A percentile compares a stretch with the other conserved stretches of the same genome.
Conservation (phyloP, 1,284 basidiomycete species). For the Leccinum pallidistipes region DNA sequence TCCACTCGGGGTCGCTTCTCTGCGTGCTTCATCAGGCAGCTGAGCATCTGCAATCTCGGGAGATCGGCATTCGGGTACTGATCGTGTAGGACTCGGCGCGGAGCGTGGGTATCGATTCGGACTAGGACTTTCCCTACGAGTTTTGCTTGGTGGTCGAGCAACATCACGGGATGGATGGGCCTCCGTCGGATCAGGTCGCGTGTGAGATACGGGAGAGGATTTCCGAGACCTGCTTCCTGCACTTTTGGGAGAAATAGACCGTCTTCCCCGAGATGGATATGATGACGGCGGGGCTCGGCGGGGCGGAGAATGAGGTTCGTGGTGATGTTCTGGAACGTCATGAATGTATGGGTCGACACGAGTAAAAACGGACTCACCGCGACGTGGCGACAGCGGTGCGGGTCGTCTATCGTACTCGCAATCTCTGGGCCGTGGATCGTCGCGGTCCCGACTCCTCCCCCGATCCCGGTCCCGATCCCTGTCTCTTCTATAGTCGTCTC, state of each 20-base stretch:
- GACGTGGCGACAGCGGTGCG: constrained; percentile 26
- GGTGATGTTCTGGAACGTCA: constrained; percentile 13
- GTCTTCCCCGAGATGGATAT: constrained; percentile 20
- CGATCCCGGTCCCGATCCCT: constrained; percentile 19
- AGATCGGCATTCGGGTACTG: constrained; percentile 5
- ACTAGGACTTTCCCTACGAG: constrained; percentile 20
- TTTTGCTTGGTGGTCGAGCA: constrained; percentile 11
- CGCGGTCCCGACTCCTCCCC: constrained; percentile 28
- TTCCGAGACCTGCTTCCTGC: constrained; percentile 25
- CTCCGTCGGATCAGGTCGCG: constrained; percentile 17
- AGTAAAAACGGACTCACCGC: constrained; percentile 19
- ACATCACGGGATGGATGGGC: constrained; percentile 11
- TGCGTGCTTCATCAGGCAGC: constrained; percentile 3
- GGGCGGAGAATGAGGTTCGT: constrained; percentile 9
- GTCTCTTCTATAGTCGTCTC: constrained; percentile 31
- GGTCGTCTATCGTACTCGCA: constrained; percentile 23
- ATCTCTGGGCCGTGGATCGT: constrained; percentile 22
- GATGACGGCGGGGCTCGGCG: constrained; percentile 19
- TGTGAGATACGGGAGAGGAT: constrained; percentile 24
- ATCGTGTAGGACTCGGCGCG: constrained; percentile 13
- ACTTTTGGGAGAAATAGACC: constrained; percentile 27
- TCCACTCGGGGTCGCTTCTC: background rate
- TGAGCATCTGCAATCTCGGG: constrained; percentile 1
- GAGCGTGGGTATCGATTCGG: constrained; percentile 9
- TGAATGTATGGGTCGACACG: constrained; percentile 3